Base-by-base conservation (phyloP, 2,329 filamentous ascomycete genomes). In the Aspergillus ochraceus region DNA sequence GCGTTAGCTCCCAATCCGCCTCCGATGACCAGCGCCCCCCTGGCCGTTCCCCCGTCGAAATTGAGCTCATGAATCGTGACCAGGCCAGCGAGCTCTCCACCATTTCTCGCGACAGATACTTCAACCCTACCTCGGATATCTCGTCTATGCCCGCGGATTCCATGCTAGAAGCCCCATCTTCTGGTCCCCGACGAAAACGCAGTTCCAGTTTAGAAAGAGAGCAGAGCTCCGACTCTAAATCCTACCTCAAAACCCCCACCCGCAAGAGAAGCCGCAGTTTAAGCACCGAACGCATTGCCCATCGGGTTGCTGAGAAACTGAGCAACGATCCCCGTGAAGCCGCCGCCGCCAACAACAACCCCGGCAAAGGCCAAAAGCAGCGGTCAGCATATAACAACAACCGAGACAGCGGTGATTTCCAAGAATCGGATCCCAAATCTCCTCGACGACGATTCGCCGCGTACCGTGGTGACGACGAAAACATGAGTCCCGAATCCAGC, bases 121-220 rank as follows among this genome's bases (percentile, higher is more conserved):
- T 88, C 52, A 83, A 86, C 36, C 83, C 86, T 12, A 86, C 87
- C 54, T 97, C 94, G 3, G 94, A 97, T 70, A 91, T 98, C 53
- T 98, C 94, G 1, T 89, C 87, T 39, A 89, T 90, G 85, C 88
- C 88, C 32, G 81, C 87, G n/a, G 87, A 90, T 72, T 89, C 86
- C 71, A 84, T 90, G 78, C 79, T 90, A 11, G 88, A 88, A 64
- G 83, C 81, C 42, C 76, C 79, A 10, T 81, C 81, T 55, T 76
- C 80, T 39, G 72, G 79, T 24, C 74, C 77, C 49, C 72, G 76
- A 59, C 78, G 79, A 63, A 79, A 79, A 62, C 77, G 80, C 53
- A 86, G 81, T 68, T 79, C 81, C 60, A 86, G 81, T 66, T 63
- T 80, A 30, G 79, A 81, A 58, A 72, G 79, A 57, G 76, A 77